These are phyloP conservation scores for Castanea sativa DNA, from an alignment of 306 rosid species.

Conservation along the genomic window DNA sequence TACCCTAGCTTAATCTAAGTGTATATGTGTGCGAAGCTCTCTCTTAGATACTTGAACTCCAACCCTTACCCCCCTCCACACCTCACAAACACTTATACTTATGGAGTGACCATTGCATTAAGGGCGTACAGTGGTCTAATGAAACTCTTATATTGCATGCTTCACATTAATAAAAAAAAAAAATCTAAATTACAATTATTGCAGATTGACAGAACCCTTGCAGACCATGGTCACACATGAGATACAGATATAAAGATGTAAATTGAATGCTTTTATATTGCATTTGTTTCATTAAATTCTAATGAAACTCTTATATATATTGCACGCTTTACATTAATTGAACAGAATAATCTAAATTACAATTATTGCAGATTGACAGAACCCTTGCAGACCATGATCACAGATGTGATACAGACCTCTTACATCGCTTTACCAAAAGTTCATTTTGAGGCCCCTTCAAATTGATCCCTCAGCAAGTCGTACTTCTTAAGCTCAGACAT, in stretches of 20 bases:
- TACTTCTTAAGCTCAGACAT: constrained; percentile 74
- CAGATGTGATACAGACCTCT: neutral
- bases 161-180: neutral
- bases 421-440: neutral
- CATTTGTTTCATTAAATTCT: no score
- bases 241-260: neutral
- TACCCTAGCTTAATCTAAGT: no score
- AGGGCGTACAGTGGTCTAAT: no score
- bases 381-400: neutral
- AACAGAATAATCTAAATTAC: neutral
- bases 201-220: neutral
- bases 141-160: no score
- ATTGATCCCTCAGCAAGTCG: constrained; percentile 80
- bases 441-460: constrained; percentile 78
- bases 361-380: neutral
- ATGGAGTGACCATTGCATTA: no score
- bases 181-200: neutral
- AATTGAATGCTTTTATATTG: no score
- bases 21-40: no score
- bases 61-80: no score
- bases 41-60: no score
- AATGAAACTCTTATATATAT: no score
- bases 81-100: no score
- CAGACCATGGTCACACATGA: neutral
- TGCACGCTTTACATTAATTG: no score